phyloP scores from a whole-genome alignment of 176 grass and related monocot species.

The Pontederia paniculata region DNA sequence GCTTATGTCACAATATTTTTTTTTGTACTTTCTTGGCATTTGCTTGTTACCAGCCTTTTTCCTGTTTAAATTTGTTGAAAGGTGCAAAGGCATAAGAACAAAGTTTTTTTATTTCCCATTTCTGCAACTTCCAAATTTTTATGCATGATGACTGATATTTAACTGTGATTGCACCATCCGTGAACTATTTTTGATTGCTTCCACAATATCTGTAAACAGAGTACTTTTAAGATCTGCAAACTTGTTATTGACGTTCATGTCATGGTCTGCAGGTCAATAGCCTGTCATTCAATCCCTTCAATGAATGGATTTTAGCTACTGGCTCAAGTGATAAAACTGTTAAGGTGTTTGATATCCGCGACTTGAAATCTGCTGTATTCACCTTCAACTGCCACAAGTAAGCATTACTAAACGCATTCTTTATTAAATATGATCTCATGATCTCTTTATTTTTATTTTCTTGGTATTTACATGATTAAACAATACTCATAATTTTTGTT shows the following conservation, averaged over 20 bases:
- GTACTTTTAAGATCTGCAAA: no score
- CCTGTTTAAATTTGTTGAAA: no score
- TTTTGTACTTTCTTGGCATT: no score
- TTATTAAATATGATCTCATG: background rate
- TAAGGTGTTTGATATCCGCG: constrained; percentile 92
- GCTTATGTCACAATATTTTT: no score
- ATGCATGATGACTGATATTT: no score
- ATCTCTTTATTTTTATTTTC: background rate
- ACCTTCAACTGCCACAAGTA: constrained; percentile 94
- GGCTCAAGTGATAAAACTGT: constrained; percentile 95
- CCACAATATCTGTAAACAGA: background rate
- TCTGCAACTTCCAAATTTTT: no score
- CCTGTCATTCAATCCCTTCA: constrained; percentile 95
- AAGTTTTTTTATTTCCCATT: no score
- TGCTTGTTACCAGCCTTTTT: no score
- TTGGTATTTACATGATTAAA: background rate
- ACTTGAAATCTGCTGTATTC: constrained; percentile 56
- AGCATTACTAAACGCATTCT: constrained; percentile 10
- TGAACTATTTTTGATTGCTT: no score
- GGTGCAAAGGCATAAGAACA: no score
- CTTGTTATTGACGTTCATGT: no score
- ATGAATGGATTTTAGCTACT: constrained; percentile 96
- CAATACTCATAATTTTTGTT: background rate
- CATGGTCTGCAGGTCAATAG: constrained; percentile 59
- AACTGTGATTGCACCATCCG: background rate